Percentiles rank a stretch among this genome's conserved stretches.
Evolutionary conservation across 768 basidiomycete species (phyloP).

Genomic region (Termitomyces bulborhizus): DNA sequence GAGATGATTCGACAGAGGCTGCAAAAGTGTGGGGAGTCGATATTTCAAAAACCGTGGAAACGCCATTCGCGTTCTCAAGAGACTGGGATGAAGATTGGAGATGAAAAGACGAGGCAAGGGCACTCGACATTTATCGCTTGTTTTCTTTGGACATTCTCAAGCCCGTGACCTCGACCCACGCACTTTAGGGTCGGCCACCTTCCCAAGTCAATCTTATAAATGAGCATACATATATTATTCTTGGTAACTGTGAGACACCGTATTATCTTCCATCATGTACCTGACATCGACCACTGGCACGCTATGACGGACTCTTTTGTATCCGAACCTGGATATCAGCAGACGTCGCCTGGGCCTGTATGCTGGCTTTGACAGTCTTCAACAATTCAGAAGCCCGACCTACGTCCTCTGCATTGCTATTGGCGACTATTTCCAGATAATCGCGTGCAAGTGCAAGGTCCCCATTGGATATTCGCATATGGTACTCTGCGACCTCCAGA

Average conservation of each 20-base stretch:
- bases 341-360: slow-evolving; percentile 20
- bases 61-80: slow-evolving; percentile 12
- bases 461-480: slow-evolving; percentile 56
- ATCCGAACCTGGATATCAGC: slow-evolving; percentile 12
- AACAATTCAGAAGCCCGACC: slow-evolving; percentile 66
- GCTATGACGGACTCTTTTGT: neutral
- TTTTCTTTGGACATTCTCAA: slow-evolving; percentile 32
- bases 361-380: slow-evolving; percentile 41
- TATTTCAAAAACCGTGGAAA: slow-evolving; percentile 12
- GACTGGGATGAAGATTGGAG: slow-evolving; percentile 19
- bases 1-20: slow-evolving; percentile 17
- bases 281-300: neutral
- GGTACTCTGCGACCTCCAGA: slow-evolving; percentile 76
- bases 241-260: neutral
- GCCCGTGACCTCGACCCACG: slow-evolving; percentile 29
- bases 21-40: slow-evolving; percentile 19
- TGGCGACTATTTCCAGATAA: slow-evolving; percentile 67
- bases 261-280: neutral
- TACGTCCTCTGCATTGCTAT: slow-evolving; percentile 80
- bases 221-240: neutral
- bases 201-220: neutral
- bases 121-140: slow-evolving; percentile 37
- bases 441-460: slow-evolving; percentile 66
- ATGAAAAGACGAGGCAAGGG: slow-evolving; percentile 28
- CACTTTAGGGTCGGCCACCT: slow-evolving; percentile 31